Evolutionary conservation across 2,329 filamentous ascomycete genomes (phyloP), one percentile per base, ranked within the genome.

Genomic region (Colletotrichum orbiculare): DNA sequence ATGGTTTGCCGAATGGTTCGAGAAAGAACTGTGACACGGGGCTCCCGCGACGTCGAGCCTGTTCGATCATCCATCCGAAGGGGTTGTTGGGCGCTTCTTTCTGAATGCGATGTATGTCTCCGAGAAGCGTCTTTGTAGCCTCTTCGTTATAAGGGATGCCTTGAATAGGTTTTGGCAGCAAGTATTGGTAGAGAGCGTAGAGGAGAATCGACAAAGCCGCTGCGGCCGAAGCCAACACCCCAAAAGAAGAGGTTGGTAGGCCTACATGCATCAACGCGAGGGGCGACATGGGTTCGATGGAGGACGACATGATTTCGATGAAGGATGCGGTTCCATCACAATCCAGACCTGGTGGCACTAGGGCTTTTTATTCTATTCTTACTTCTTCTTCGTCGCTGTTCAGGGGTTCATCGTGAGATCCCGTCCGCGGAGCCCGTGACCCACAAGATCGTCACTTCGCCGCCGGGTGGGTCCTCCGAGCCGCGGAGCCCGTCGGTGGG

Each of bases 21-120:
- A 77, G 53, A 59, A 78, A 79, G 35, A 75, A 48, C 43, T 80
- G 78, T 7, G 72, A 68, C 9, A 79, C 60, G 3, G 56, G 56
- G 33, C 47, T 53, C 8, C 34, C 8, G 39, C 45, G 43, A 6
- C 6, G 35, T 1, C 38, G 33, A 2, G 47, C n/a, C 13, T 59
- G 56, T 12, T 53, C 13, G 38, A 52, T 45, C 3, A 59, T 10
- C 56, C 56, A 59, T 0, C 12, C 55, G 13, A 12, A 43, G 33
- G 46, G 4, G 15, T 58, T 49, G 6, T 41, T 46, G 2, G 37
- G 6, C 3, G 39, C 13, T 13, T 53, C 56, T 45, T 59, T 59
- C 12, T 39, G 47, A 7, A 59, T 2, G 15, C 47, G 47, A 1
- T 39, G 56, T 3, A 59, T 45, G 9, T 59, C 56, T 13, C 56